Evolutionary conservation across 1,284 basidiomycete species (phyloP), one percentile per base, ranked within the genome.

Genomic region (Boletellus sp.): DNA sequence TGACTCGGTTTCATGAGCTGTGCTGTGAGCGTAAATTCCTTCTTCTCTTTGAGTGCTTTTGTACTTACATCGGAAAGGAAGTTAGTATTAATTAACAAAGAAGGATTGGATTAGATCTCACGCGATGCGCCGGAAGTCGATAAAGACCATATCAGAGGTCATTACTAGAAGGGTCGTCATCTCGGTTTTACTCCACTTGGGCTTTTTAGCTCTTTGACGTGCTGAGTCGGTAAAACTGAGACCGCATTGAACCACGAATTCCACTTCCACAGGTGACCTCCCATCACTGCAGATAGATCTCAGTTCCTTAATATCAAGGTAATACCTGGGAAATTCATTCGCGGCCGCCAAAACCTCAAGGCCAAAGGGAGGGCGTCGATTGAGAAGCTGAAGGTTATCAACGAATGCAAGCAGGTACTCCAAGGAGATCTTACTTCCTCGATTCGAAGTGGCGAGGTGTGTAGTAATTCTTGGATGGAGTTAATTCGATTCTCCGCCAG

Each of bases 71-170:
- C 7, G 42, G 25, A 30, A 43, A 36, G 19, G 4, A 34, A 8
- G 29, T 60, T 21, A 52, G 30, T 32, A 38, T 56, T n/a, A 54
- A 33, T 51, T 21, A 36, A 7, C 8, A 27, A 7, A 32, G 9
- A n/a, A 13, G 9, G 13, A 13, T 25, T 9, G 40, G 13, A 8
- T 16, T 40, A 41, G 20, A 7, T 19, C 68, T 59, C 55, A 89
- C 87, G 77, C 72, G 41, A 86, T 86, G 25, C 85, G 77, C 34
- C 87, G 81, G 58, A 86, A 90, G 59, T 91, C 87, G 47, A 91
- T 61, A 44, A 85, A 78, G 26, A 78, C 73, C 57, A 79, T 61
- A 58, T 89, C 86, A 2, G 87, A 89, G 0, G 84, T 88, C 27
- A 86, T 46, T 4, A 83, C 82, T 38, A 90, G 62, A n/a, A 91